Base-by-base conservation (phyloP, 2,329 filamentous ascomycete species). In the Emmonsiellopsis sp. region DNA sequence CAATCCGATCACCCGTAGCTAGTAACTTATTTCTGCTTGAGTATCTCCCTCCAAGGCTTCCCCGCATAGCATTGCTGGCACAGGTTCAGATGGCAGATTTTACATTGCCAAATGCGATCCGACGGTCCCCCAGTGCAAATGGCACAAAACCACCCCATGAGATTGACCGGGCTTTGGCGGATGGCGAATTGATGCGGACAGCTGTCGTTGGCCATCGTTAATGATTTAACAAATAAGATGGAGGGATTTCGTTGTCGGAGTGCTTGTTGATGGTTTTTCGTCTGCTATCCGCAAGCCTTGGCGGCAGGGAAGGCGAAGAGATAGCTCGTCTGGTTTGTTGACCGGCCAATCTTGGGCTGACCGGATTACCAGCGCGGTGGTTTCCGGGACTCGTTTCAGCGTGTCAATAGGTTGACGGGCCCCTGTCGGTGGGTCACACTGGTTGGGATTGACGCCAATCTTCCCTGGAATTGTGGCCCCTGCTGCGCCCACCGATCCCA, bases 21-120 rank as follows among this genome's bases (percentile, higher is more conserved):
- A 27, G 21, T 17, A 2, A 17, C 21, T 27, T 5, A 27, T 27
- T 27, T 27, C 21, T 27, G 21, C 21, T 27, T 27, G 3, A 27
- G 21, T 27, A 27, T 27, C 21, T 27, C 21, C 21, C 21, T 27
- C 21, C 21, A 27, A 27, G 21, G 21, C 21, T 27, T 27, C 21
- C 21, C 21, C 21, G 21, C 3, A 61, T 71, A 65, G 61, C 69
- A 72, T 42, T 59, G 54, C 56, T 71, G 65, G 60, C 69, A 72
- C 17, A 68, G 69, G 57, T 62, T 69, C 54, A 69, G 62, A 42
- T 64, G 64, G 62, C 69, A 72, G 55, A 68, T 63, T 60, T 71
- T 71, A 64, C 69, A 72, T 21, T 63, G 68, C 69, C 69, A 72
- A 57, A 71, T 69, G n/a, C 69, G 69, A 43, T 67, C 60, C 54